Base-by-base conservation (phyloP, 2,329 filamentous ascomycete genomes). In the Hortaea werneckii region DNA sequence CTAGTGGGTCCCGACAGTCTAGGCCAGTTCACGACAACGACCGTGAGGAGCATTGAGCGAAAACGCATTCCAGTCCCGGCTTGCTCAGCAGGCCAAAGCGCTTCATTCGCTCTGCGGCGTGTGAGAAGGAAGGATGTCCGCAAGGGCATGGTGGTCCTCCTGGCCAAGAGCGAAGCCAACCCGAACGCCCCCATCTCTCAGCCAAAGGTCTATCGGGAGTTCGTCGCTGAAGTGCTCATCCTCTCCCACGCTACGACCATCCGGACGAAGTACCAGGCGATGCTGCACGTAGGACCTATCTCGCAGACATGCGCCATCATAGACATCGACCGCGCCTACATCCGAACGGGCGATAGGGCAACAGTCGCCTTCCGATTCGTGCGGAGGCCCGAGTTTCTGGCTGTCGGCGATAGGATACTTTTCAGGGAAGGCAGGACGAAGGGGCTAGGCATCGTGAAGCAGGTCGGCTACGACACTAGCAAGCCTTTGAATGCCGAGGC, bases 251-350 rank as follows among this genome's bases (percentile, higher is more conserved):
- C 90, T 0, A 98, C 92, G 0, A 98, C 92, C 38, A 98, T 98
- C 66, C 92, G 94, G 66, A 87, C 82, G 0, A 90, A 88, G 58
- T 98, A 98, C 55, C 92, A 98, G 70, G 92, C 92, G 0, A 98
- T 96, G 89, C 76, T 98, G 20, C 92, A 98, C 58, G 89, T 98
- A 4, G 92, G 92, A 0, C 86, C 92, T 0, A 85, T 98, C 38
- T 87, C 85, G 37, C 92, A 98, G 68, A 98, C 92, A 0, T 98
- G 92, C 61, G 82, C 88, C 8, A 95, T 98, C 61, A 94, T 98
- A 59, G 92, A 95, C 60, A 92, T 98, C 54, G 92, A 98, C 63
- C 82, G 90, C n/a, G 85, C 85, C 27, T 92, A 89, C 58, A 95
- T 98, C 54, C 80, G 92, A 6, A 95, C 90, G 0, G 92, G 92